Evolutionary conservation across 306 rosid species (phyloP).

Genomic region (Acacia confusa): DNA sequence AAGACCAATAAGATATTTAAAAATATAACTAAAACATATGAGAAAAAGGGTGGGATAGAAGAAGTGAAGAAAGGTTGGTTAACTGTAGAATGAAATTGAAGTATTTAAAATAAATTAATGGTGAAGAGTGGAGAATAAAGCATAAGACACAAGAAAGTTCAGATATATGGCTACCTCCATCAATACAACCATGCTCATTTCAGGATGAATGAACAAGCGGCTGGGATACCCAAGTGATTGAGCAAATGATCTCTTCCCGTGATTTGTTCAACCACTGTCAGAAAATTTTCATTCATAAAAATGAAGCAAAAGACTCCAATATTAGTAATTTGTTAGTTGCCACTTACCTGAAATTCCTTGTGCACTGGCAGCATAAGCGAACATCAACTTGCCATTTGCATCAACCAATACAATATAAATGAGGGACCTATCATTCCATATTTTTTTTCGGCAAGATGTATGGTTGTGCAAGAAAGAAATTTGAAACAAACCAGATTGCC

Average conservation of each 20-base stretch:
- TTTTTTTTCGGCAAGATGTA: slow-evolving; percentile 30
- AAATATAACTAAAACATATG: neutral
- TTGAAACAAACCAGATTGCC: slow-evolving; percentile 73
- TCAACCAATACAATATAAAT: slow-evolving; percentile 88
- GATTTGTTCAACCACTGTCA: slow-evolving; percentile 91
- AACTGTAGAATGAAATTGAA: slow-evolving; percentile 16
- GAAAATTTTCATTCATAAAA: slow-evolving; percentile 7
- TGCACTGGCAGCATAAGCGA: slow-evolving; percentile 98
- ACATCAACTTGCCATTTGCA: slow-evolving; percentile 98
- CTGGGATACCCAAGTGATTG: slow-evolving; percentile 94
- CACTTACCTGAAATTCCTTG: slow-evolving; percentile 89
- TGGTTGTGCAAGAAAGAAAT: slow-evolving; percentile 26
- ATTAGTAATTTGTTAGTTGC: slow-evolving; percentile 8
- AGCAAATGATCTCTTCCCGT: slow-evolving; percentile 91
- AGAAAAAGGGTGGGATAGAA: neutral
- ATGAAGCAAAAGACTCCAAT: slow-evolving; percentile 8
- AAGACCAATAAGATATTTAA: neutral
- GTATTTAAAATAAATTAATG: neutral
- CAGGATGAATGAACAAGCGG: slow-evolving; percentile 97
- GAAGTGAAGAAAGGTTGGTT: neutral
- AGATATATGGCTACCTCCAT: slow-evolving; percentile 61
- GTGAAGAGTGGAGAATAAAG: slow-evolving; percentile 8
- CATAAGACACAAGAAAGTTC: slow-evolving; percentile 5
- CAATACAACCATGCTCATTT: slow-evolving; percentile 95
- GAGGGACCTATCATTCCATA: slow-evolving; percentile 70